Evolutionary conservation across 805 yeast genomes (phyloP), one percentile per base, ranked within the genome.

Genomic region (Ogataea ramenticola): DNA sequence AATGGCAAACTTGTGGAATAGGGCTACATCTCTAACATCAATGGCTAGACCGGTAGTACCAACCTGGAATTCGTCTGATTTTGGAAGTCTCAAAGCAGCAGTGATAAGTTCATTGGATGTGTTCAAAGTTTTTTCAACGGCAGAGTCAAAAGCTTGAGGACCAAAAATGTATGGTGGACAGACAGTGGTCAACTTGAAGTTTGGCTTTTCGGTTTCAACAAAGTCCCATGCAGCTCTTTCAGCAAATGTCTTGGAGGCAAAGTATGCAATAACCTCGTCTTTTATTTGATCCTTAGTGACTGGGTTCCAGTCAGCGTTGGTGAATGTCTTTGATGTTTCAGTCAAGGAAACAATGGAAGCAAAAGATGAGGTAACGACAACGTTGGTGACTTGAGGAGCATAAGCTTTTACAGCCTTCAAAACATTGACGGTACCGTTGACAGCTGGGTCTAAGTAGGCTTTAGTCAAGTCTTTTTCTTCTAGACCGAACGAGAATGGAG

Each of bases 41-140:
- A 68, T 55, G 45, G 54, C 58, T 2, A 57, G 61, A 14, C 55
- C 55, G 7, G 49, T 49, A 43, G 56, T 30, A 11, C 51, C 39
- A 21, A 46, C 45, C 22, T 61, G 59, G 38, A 36, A 21, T 47
- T 57, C 60, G 43, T 64, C 48, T 15, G 51, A 43, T 10, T 51
- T 46, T 45, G 61, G 19, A 41, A 42, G 45, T 82, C 55, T 52
- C 30, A 60, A 45, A 26, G 54, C 31, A 16, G 40, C 19, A 46
- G 56, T 57, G 44, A 63, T 44, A 40, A 59, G 31, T 44, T 64
- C 64, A 22, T 65, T 58, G n/a, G 68, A 64, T 14, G 62, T 52
- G 56, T 64, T 64, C 80, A 29, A 72, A 79, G 53, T 79, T 82
- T 51, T 82, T 67, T 3, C 79, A 81, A 55, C 77, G 81, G 35